Evolutionary conservation across 2,329 filamentous ascomycete species (phyloP).

Genomic region (Rutstroemia sydowiana): DNA sequence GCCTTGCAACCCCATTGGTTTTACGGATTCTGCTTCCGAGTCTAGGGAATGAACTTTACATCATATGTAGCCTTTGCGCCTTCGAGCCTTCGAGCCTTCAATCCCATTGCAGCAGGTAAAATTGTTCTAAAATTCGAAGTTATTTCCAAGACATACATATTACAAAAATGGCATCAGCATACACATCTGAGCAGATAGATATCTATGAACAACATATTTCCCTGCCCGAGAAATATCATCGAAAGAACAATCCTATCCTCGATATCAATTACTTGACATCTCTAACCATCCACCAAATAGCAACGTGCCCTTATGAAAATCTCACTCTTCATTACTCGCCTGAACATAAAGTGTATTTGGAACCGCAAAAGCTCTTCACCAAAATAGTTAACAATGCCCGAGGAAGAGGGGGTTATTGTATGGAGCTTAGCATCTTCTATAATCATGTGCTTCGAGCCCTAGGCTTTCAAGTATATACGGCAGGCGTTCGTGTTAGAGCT

Average conservation of each 20-base stretch:
- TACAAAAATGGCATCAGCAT: conserved; percentile 15
- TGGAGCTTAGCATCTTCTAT: conserved; percentile 51
- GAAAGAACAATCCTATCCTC: conserved; percentile 11
- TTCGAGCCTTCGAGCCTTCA: too few species aligned
- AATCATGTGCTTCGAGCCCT: conserved; percentile 43
- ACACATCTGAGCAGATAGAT: conserved; percentile 17
- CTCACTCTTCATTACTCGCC: conserved; percentile 23
- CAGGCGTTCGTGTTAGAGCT: conserved; percentile 34
- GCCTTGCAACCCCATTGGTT: background rate
- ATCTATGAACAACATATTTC: conserved; percentile 20
- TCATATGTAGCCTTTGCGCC: too few species aligned
- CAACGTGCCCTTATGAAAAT: conserved; percentile 24
- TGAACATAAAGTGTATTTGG: conserved; percentile 14
- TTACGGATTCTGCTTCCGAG: background rate
- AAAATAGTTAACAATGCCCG: conserved; percentile 22
- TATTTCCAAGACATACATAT: too few species aligned
- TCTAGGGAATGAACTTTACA: background rate
- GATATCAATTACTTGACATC: conserved; percentile 20
- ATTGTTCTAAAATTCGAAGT: background rate
- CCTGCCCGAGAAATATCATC: conserved; percentile 17
- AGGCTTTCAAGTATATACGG: conserved; percentile 47
- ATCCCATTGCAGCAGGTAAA: background rate
- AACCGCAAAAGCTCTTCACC: conserved; percentile 22
- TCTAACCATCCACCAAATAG: conserved; percentile 22
- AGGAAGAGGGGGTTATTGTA: conserved; percentile 51